Percentiles rank a stretch among this genome's conserved stretches.
Conservation (phyloP, 345 rosid genomes). For the Pseudoturritis turrita region DNA sequence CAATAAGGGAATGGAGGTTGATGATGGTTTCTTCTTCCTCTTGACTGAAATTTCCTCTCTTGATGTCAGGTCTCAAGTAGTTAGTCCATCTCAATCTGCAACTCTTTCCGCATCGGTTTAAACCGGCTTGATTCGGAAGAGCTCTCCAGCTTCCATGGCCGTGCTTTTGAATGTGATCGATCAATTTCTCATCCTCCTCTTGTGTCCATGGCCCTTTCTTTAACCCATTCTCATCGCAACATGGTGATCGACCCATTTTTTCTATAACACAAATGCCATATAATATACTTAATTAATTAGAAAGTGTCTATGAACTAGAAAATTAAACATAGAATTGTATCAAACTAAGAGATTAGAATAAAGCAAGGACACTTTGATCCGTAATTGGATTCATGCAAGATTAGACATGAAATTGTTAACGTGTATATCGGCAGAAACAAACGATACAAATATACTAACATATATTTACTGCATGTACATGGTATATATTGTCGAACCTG, state of each 20-base stretch:
- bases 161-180: conserved; percentile 45
- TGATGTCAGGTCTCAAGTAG: conserved; percentile 76
- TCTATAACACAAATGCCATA: background rate
- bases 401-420: background rate
- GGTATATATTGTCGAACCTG: conserved; percentile 10
- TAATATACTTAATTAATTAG: background rate
- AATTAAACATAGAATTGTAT: background rate
- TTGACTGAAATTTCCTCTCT: conserved; percentile 63
- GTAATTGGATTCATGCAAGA: background rate
- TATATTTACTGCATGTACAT: background rate
- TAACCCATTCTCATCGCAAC: conserved; percentile 44
- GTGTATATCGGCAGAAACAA: background rate
- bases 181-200: conserved; percentile 57
- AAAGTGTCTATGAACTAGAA: background rate
- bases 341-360: background rate
- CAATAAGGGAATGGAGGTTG: conserved; percentile 62
- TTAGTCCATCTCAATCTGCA: conserved; percentile 80
- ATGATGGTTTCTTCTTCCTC: conserved; percentile 74
- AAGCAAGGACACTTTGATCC: background rate
- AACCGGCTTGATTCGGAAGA: conserved; percentile 64
- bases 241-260: conserved; percentile 42
- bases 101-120: conserved; percentile 80
- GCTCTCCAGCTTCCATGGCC: conserved; percentile 88
- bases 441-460: background rate
- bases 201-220: conserved; percentile 85